These are phyloP conservation scores for Urostyla sp. DNA, from an alignment of 73 alveolate genomes.

Conservation along the genomic window DNA sequence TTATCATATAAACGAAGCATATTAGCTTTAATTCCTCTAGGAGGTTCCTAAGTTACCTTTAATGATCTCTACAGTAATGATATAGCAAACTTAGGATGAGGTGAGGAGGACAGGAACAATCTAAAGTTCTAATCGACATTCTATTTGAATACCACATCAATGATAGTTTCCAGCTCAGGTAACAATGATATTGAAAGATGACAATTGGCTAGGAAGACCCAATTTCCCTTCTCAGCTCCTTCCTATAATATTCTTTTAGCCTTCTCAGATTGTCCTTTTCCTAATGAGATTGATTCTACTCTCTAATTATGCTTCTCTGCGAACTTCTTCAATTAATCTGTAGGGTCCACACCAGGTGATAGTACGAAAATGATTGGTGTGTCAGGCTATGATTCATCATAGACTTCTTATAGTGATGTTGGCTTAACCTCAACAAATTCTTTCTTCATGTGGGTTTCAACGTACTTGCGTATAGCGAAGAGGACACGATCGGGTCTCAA, in stretches of 20 bases:
- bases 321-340: conserved; percentile 80
- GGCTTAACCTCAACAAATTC: conserved; percentile 98
- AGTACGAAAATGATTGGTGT: conserved; percentile 97
- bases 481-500: conserved; percentile 99
- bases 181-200: conserved; percentile 92
- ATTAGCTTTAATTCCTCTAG: conserved; percentile 99
- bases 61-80: conserved; percentile 97
- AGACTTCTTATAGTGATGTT: conserved; percentile 89
- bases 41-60: conserved; percentile 99
- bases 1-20: conserved; percentile 97
- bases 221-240: conserved; percentile 93
- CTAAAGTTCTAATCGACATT: conserved; percentile 97
- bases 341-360: conserved; percentile 99
- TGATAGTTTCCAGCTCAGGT: conserved; percentile 91
- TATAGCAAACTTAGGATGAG: conserved; percentile 99
- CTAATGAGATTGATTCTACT: conserved; percentile 84
- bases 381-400: conserved; percentile 87
- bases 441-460: conserved; percentile 93
- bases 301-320: conserved; percentile 70
- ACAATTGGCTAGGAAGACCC: conserved; percentile 97
- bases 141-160: conserved; percentile 86
- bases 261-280: conserved; percentile 87
- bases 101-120: conserved; percentile 98
- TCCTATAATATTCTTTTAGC: conserved; percentile 88
- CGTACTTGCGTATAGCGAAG: conserved; percentile 93